Evolutionary conservation across 257 asterid genomes (phyloP).

Genomic region (Solanum chmielewskii): DNA sequence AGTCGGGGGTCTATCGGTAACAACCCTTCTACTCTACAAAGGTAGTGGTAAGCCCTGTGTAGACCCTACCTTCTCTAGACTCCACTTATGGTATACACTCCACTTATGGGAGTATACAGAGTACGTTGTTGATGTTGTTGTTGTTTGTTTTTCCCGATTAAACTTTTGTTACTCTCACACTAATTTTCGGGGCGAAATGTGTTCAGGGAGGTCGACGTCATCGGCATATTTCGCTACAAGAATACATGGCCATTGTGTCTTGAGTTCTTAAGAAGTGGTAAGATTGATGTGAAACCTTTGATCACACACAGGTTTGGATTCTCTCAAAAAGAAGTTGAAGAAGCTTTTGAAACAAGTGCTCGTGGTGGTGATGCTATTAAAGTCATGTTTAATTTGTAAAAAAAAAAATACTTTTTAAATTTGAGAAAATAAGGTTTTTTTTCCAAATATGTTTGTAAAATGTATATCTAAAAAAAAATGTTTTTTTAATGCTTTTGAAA

Average conservation of each 20-base stretch:
- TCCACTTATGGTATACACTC: background rate
- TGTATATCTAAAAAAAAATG: background rate
- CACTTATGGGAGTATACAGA: background rate
- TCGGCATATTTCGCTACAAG: slow-evolving; percentile 86
- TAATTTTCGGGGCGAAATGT: background rate
- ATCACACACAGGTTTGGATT: slow-evolving; percentile 84
- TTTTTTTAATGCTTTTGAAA: background rate
- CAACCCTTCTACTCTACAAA: background rate
- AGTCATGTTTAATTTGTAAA: slow-evolving; percentile 81
- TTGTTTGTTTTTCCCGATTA: background rate
- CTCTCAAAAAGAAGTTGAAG: slow-evolving; percentile 73
- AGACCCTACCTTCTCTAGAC: background rate
- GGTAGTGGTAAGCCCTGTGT: background rate
- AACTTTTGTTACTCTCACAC: background rate
- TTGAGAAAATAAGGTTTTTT: background rate
- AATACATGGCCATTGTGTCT: slow-evolving; percentile 94
- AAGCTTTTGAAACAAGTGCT: slow-evolving; percentile 80
- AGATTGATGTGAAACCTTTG: slow-evolving; percentile 83
- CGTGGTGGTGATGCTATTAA: slow-evolving; percentile 86
- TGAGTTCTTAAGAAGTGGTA: slow-evolving; percentile 68
- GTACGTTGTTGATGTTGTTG: background rate
- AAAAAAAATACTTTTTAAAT: background rate
- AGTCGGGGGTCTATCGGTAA: background rate
- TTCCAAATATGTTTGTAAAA: background rate
- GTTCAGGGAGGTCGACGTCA: slow-evolving; percentile 74